Base-by-base conservation (phyloP, 2,329 filamentous ascomycete species). In the Verruconis gallopava region DNA sequence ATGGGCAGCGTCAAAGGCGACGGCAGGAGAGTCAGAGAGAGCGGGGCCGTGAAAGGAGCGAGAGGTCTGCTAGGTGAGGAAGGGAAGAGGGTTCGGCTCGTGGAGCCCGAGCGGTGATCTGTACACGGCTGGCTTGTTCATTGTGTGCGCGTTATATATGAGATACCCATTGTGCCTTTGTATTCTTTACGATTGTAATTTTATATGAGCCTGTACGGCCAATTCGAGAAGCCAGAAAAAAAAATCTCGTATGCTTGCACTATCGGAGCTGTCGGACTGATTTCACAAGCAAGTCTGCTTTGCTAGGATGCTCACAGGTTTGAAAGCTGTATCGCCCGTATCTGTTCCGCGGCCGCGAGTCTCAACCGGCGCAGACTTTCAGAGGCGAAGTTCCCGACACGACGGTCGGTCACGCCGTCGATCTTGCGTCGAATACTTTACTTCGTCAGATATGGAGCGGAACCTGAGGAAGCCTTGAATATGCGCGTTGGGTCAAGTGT, bases 21-120 rank as follows among this genome's bases (percentile, higher is more conserved):
- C 48, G 59, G 63, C 42, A 61, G 59, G 58, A 60, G 57, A 43
- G 61, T 64, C 12, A 50, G 48, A 4, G 62, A 66, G 48, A 66
- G 63, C 47, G 58, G 52, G 46, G 65, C 65, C 14, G 65, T 66
- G 3, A 56, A 53, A 22, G 59, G 55, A 17, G 61, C 59, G 15
- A 56, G 62, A 13, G 52, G 53, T 14, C 48, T 54, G 14, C 47
- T 63, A 34, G 55, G 52, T 20, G 47, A 28, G 39, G 40, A 32
- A 4, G 46, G 50, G 11, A 54, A 51, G 42, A 51, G 53, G 25
- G 56, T 59, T 3, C 50, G 58, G 33, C 50, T 61, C 14, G 46
- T 59, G 5, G 51, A 46, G 34, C 46, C 47, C 6, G 33, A 30
- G 25, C 6, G 25, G 25, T 9, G 25, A n/a, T 30, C n/a, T n/a